These are phyloP conservation scores for Syncephalastrum monosporum DNA, from an alignment of 371 early-diverging fungal genomes.

Conservation along the genomic window DNA sequence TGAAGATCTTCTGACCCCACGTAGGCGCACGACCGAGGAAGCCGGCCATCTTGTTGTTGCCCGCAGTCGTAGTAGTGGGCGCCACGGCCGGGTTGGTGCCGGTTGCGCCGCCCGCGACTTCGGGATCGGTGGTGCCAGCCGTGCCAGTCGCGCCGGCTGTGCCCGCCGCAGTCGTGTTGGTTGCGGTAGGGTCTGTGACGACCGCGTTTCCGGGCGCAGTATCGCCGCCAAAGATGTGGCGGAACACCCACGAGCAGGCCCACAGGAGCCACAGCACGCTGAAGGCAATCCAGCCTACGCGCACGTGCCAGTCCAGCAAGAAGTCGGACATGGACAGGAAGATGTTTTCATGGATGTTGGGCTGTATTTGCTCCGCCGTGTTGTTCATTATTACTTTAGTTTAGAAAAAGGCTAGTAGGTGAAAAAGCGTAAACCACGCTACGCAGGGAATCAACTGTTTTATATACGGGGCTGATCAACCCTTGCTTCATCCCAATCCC, in stretches of 20 bases:
- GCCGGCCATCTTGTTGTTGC: conserved; percentile 2
- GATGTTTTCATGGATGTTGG: conserved; percentile 6
- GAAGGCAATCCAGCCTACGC: conserved; percentile 41
- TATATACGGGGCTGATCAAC: too few relatives aligned
- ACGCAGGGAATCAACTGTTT: too few relatives aligned
- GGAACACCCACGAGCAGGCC: conserved; percentile 35
- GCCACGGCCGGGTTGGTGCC: conserved; percentile 5
- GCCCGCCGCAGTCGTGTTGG: neutral
- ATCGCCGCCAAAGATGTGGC: conserved; percentile 38
- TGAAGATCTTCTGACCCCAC: conserved; percentile 23
- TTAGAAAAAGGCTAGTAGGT: too few relatives aligned
- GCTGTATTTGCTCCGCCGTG: too few relatives aligned
- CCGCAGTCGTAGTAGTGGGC: conserved; percentile 5
- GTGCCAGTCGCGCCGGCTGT: neutral
- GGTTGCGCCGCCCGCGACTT: conserved; percentile 1
- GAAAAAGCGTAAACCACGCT: too few relatives aligned
- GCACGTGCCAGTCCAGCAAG: conserved; percentile 34
- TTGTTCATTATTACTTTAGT: too few relatives aligned
- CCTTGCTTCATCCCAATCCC: too few relatives aligned
- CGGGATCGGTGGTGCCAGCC: conserved; percentile 3
- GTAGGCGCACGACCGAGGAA: conserved; percentile 16
- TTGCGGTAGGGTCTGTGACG: neutral
- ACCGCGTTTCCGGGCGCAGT: neutral
- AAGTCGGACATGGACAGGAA: conserved; percentile 13
- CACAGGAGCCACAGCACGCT: conserved; percentile 34